phyloP scores from a whole-genome alignment of 2,329 filamentous ascomycete genomes.

The Paraconiothyrium brasiliense region DNA sequence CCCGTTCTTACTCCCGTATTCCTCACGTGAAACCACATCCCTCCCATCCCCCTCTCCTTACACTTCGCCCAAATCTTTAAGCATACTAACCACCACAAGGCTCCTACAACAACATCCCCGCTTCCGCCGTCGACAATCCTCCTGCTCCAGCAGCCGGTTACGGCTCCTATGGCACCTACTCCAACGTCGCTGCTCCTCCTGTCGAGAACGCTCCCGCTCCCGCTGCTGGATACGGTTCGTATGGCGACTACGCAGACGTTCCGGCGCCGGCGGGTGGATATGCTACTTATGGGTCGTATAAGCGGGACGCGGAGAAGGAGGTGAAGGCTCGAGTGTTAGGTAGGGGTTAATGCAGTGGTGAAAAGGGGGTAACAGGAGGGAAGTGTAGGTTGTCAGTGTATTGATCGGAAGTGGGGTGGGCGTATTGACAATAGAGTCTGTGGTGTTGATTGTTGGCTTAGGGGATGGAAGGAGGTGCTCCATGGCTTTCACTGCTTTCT shows the following conservation, averaged over 20 bases:
- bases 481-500: too few relatives aligned
- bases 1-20: too few relatives aligned
- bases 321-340: neutral
- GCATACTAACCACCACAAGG: neutral
- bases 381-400: neutral
- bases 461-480: too few relatives aligned
- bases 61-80: neutral
- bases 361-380: neutral
- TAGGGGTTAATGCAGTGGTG: neutral
- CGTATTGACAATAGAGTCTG: neutral
- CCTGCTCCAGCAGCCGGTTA: neutral
- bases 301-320: constrained; percentile 10
- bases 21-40: too few relatives aligned
- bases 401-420: neutral
- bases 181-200: neutral
- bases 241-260: constrained; percentile 13
- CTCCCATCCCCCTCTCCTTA: neutral
- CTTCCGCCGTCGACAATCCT: neutral
- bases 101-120: neutral
- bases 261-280: constrained; percentile 4
- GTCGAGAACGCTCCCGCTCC: constrained; percentile 6
- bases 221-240: constrained; percentile 26
- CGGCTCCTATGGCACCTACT: neutral
- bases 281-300: constrained; percentile 19
- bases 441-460: neutral